phyloP scores from a whole-genome alignment of 208 protist species.

The Trypanosomatidae sp. region DNA sequence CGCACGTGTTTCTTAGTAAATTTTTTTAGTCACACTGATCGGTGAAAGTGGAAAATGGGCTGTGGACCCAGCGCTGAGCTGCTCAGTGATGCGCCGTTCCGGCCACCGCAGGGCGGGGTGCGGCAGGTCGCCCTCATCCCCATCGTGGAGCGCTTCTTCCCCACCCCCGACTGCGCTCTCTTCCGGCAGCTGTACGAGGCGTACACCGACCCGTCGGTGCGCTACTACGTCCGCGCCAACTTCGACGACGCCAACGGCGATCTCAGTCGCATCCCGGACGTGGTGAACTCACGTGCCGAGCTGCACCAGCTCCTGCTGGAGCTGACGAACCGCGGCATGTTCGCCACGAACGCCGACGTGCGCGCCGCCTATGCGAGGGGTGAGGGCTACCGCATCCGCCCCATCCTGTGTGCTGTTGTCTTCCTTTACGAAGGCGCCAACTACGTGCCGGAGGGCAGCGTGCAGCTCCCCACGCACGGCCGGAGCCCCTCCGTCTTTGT shows the following conservation, averaged over 20 bases:
- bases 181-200: constrained; percentile 64
- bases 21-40: too few species aligned
- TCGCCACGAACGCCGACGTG: constrained; percentile 38
- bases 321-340: constrained; percentile 14
- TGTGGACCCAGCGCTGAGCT: constrained; percentile 66
- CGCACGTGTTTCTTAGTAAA: too few species aligned
- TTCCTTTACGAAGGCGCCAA: constrained; percentile 56
- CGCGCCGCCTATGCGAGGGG: constrained; percentile 25
- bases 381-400: constrained; percentile 29
- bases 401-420: constrained; percentile 58
- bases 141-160: constrained; percentile 52
- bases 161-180: constrained; percentile 43
- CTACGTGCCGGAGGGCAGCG: constrained; percentile 48
- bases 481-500: constrained; percentile 27
- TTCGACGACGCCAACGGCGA: constrained; percentile 21
- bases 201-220: constrained; percentile 58
- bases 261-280: constrained; percentile 45
- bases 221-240: constrained; percentile 58
- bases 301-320: constrained; percentile 35
- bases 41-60: too few species aligned
- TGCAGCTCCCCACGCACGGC: constrained; percentile 25
- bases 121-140: constrained; percentile 60
- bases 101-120: constrained; percentile 17
- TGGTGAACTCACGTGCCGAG: constrained; percentile 25
- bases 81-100: constrained; percentile 43